Base-by-base conservation (phyloP, 2,329 filamentous ascomycete species). In the Dactylellina cionopaga region DNA sequence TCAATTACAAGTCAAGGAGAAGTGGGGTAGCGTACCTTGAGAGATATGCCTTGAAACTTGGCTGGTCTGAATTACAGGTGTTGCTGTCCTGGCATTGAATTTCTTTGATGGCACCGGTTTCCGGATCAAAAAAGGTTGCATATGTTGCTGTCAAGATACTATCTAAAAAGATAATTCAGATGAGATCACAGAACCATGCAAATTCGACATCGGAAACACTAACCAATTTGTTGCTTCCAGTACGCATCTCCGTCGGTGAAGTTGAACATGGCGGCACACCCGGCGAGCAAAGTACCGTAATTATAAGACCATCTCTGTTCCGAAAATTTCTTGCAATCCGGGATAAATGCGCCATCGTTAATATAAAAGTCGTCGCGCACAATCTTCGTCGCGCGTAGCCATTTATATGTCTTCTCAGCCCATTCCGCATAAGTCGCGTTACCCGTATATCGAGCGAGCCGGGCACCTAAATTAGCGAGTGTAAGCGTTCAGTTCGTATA, bases 11-110 rank as follows among this genome's bases (percentile, higher is more conserved):
- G 24, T 7, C 17, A 10, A 6, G 4, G n/a, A 13, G 6, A 7
- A 9, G 19, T 2, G 49, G 25, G 17, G 15, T 13, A 15, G 75
- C 87, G 84, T 62, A 62, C 65, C 65, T 70, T 35, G 41, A 24
- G 22, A 91, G 82, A 70, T 89, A 88, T 43, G 89, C 89, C 80
- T 91, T 91, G 85, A 90, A 92, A 1, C 86, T 86, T 64, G 86
- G 80, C 83, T 92, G 90, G 76, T 94, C 91, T 44, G 85, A 83
- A 69, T 88, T 88, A 82, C 91, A 94, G 15, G 81, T 84, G 22
- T 79, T 77, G 1, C 77, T 80, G 1, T 83, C 80, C 75, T 92
- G 89, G 81, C 91, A 94, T n/a, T 87, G 83, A 3, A 86, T 80
- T 79, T 94, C 91, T 62, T 82, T 87, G 75, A 90, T 87, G 74